These are phyloP conservation scores for Malus orientalis DNA, from an alignment of 306 rosid species.

Conservation along the genomic window DNA sequence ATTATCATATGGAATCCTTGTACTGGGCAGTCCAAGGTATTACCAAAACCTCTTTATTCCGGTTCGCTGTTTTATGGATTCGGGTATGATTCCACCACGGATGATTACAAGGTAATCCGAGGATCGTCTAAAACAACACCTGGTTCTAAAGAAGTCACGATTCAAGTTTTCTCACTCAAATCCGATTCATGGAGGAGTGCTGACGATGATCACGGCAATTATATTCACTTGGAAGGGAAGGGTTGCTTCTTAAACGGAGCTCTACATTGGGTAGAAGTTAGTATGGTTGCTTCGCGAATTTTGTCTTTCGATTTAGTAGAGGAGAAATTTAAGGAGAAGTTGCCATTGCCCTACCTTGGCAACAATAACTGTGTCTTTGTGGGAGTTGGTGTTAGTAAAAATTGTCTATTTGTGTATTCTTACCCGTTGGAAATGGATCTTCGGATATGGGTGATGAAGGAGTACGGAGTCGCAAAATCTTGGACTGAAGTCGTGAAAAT, in stretches of 20 bases:
- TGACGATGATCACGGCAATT: neutral
- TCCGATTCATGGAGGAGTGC: neutral
- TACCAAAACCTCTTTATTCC: neutral
- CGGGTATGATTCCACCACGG: neutral
- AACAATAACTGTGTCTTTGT: neutral
- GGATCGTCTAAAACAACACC: neutral
- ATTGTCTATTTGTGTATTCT: neutral
- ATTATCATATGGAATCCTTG: constrained; percentile 3
- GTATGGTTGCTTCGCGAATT: neutral
- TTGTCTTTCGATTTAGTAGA: neutral
- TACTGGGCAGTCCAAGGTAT: neutral
- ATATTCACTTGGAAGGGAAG: neutral
- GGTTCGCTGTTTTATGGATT: neutral
- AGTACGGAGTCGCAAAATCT: neutral
- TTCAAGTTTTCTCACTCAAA: neutral
- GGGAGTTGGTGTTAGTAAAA: neutral
- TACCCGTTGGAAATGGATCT: neutral
- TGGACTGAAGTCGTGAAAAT: neutral
- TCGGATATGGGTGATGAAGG: neutral
- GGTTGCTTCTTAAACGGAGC: constrained; percentile 1
- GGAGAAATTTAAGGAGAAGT: neutral
- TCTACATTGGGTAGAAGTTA: neutral
- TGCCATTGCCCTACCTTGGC: neutral
- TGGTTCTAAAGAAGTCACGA: neutral
- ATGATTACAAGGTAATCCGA: neutral